Evolutionary conservation across 192 early-diverging fungal species (phyloP).

Genomic region (Coemansia sp.): DNA sequence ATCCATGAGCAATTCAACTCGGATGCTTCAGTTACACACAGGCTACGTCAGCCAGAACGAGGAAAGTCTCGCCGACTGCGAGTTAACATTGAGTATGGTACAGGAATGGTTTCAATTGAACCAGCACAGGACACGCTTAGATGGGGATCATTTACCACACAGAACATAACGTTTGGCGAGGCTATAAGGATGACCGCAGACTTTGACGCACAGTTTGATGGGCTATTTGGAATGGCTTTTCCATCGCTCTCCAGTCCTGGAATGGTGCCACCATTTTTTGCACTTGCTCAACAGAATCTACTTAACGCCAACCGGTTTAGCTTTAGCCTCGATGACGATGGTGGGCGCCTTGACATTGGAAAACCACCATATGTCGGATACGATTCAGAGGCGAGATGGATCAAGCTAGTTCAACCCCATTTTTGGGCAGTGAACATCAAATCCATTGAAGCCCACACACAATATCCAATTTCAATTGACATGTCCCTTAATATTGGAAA

Average conservation of each 20-base stretch:
- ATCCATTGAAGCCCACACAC: slow-evolving; percentile 16
- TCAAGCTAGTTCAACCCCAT: slow-evolving; percentile 39
- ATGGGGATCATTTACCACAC: slow-evolving; percentile 34
- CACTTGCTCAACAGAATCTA: slow-evolving; percentile 19
- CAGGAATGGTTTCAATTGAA: slow-evolving; percentile 44
- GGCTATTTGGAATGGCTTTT: slow-evolving; percentile 51
- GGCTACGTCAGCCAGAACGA: neutral
- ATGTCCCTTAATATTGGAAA: neutral
- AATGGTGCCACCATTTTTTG: slow-evolving; percentile 42
- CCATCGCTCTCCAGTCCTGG: slow-evolving; percentile 41
- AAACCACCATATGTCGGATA: neutral
- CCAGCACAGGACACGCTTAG: slow-evolving; percentile 31
- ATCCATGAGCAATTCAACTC: slow-evolving; percentile 32
- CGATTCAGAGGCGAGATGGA: slow-evolving; percentile 12
- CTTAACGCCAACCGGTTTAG: slow-evolving; percentile 53
- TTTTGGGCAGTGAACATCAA: slow-evolving; percentile 47
- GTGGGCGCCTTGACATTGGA: slow-evolving; percentile 47
- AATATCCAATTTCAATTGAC: neutral
- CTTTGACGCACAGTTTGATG: slow-evolving; percentile 51
- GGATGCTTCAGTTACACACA: neutral
- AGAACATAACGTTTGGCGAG: slow-evolving; percentile 46
- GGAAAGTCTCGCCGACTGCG: neutral
- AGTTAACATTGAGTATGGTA: slow-evolving; percentile 41
- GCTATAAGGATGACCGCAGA: slow-evolving; percentile 43
- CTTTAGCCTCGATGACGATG: slow-evolving; percentile 34